Conservation (phyloP, 2,329 filamentous ascomycete genomes). For the Ophiosphaerella korrae region DNA sequence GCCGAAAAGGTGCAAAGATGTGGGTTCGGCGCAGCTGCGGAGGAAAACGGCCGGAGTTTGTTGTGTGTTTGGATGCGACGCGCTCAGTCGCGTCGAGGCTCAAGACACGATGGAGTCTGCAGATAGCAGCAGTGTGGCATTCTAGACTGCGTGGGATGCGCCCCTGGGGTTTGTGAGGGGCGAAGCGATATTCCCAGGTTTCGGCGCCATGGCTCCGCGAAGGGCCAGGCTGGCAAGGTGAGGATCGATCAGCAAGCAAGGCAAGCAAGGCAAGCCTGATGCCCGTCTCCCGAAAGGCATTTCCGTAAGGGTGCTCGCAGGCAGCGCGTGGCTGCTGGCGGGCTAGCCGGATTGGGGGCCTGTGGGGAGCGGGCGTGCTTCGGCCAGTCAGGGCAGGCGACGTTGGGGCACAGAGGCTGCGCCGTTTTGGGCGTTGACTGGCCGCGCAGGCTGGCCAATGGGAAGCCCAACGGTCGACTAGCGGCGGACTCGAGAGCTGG, state of each 20-base stretch:
- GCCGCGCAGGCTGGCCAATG: constrained; percentile 28
- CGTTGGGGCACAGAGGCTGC: constrained; percentile 22
- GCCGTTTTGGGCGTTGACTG: constrained; percentile 37
- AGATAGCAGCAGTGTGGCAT: too few relatives aligned
- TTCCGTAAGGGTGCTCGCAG: constrained; percentile 15
- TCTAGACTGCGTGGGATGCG: constrained; percentile 1
- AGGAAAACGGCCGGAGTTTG: constrained; percentile 11
- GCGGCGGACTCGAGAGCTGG: constrained; percentile 31
- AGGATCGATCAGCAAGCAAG: constrained; percentile 32
- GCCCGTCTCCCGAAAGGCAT: constrained; percentile 32
- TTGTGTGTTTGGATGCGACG: constrained; percentile 13
- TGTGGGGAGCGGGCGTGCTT: constrained; percentile 19
- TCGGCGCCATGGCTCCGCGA: constrained; percentile 34
- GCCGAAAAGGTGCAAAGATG: constrained; percentile 17
- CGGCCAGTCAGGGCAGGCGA: constrained; percentile 30
- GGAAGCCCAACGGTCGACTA: constrained; percentile 40
- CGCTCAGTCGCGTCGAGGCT: constrained; percentile 22
- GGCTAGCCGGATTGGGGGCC: constrained; percentile 20
- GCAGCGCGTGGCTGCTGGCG: constrained; percentile 32
- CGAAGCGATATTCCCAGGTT: constrained; percentile 8
- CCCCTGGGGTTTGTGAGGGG: constrained; percentile 12
- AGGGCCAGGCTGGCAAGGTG: constrained; percentile 15
- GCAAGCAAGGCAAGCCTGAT: constrained; percentile 20
- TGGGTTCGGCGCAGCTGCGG: constrained; percentile 17
- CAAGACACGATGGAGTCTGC: constrained; percentile 27